Base-by-base conservation (phyloP, 2,329 filamentous ascomycete genomes). In the Arthrobotrys megalospora region DNA sequence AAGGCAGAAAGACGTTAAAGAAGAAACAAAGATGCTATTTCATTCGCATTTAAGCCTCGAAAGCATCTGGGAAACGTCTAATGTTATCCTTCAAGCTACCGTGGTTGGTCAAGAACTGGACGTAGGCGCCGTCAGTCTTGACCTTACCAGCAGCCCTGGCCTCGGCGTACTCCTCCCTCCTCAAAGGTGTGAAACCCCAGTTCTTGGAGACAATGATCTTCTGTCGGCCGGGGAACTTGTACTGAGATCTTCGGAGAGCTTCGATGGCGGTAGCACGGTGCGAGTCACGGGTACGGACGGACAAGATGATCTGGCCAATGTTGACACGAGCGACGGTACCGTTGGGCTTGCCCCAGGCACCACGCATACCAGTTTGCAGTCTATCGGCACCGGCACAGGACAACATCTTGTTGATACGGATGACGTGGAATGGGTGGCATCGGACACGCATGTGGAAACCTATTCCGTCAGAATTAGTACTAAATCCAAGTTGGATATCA, bases 321-420 rank as follows among this genome's bases (percentile, higher is more conserved):
- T 98, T 98, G 90, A 99, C 95, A 93, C 96, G 96, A 87, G 96
- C 96, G 85, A 99, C 96, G 85, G 90, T 92, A 86, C 96, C 96
- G 90, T 98, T 97, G 87, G 96, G 96, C 92, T 99, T 99, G 86
- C 96, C 96, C 91, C 94, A 99, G 84, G 96, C 96, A 91, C 96
- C 96, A 92, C 96, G 95, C 96, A 99, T 99, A 90, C 96, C 96
- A 84, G 96, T 99, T 89, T 99, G 96, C 88, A 99, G 90, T 92
- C 96, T 94, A 98, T 99, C 96, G 91, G 96, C 96, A 91, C 96
- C 96, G 85, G 96, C 96, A 88, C 96, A 99, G 86, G 96, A 98
- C 93, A 99, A 95, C 96, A 99, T 99, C 93, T 99, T 99, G 94
- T 99, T 99, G 94, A 99, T 99, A 88, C 96, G 96, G 90, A 99